phyloP scores from a whole-genome alignment of 345 rosid species.

The Eucalyptus sp. region DNA sequence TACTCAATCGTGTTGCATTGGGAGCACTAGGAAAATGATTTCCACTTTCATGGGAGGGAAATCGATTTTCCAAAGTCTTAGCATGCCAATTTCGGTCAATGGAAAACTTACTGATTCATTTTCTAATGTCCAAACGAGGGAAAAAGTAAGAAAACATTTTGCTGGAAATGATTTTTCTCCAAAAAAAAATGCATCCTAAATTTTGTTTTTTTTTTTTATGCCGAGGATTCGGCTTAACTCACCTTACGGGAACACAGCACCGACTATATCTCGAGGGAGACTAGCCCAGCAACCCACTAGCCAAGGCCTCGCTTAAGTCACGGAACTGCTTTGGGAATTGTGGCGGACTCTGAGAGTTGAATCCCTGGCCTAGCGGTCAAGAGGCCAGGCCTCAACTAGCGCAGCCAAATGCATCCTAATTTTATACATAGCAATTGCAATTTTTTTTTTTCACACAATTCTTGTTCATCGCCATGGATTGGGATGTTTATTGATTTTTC shows the following conservation, averaged over 20 bases:
- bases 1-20: neutral
- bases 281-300: too few species aligned
- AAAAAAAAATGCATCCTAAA: rapidly evolving
- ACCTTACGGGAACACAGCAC: rapidly evolving
- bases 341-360: rapidly evolving
- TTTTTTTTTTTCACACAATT: neutral
- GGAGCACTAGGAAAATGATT: neutral
- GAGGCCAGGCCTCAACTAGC: too few species aligned
- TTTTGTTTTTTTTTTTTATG: too few species aligned
- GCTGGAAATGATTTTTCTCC: too few species aligned
- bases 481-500: neutral
- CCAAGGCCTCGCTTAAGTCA: too few species aligned
- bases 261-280: rapidly evolving
- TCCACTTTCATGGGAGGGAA: neutral
- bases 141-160: too few species aligned
- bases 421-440: neutral
- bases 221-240: rapidly evolving
- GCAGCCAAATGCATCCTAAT: too few species aligned
- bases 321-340: rapidly evolving
- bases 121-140: too few species aligned
- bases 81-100: neutral
- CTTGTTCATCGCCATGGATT: neutral
- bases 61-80: neutral
- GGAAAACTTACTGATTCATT: neutral
- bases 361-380: rapidly evolving